Conservation (phyloP, 1,139 yeast genomes). For the Suhomyces maxii region DNA sequence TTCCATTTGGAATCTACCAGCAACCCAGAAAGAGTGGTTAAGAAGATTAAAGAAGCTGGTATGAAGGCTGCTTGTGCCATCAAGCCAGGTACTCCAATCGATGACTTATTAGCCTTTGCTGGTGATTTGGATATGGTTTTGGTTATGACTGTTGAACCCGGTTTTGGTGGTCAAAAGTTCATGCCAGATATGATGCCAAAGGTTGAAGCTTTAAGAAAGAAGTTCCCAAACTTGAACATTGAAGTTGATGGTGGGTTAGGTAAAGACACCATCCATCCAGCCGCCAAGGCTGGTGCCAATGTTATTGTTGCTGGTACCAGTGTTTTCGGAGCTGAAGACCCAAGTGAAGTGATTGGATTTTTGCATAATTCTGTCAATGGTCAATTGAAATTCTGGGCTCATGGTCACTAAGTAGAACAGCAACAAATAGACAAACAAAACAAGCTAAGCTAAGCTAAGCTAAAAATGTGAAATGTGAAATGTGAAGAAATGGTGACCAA, state of each 20-base stretch:
- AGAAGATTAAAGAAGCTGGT: constrained; percentile 74
- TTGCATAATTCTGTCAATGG: constrained; percentile 61
- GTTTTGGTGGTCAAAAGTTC: constrained; percentile 97
- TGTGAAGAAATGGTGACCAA: too few species aligned
- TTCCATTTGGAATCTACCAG: constrained; percentile 94
- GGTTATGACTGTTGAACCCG: constrained; percentile 98
- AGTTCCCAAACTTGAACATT: constrained; percentile 77
- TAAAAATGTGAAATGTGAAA: too few species aligned
- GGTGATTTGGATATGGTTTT: constrained; percentile 86
- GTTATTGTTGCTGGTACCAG: constrained; percentile 98
- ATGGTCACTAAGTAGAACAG: background rate
- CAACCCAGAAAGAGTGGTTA: constrained; percentile 73
- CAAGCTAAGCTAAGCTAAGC: too few species aligned
- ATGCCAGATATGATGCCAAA: constrained; percentile 97
- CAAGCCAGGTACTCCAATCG: constrained; percentile 92
- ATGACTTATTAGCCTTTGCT: constrained; percentile 73
- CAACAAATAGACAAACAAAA: too few species aligned
- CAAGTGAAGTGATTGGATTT: constrained; percentile 66
- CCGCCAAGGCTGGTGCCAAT: constrained; percentile 95
- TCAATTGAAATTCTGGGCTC: background rate
- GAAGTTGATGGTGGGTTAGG: constrained; percentile 98
- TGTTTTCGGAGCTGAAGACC: constrained; percentile 81
- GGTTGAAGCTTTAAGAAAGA: constrained; percentile 71
- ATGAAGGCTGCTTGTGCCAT: constrained; percentile 94
- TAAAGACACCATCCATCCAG: constrained; percentile 74